phyloP scores from a whole-genome alignment of 345 rosid species.

The Hypericum androsaemum region DNA sequence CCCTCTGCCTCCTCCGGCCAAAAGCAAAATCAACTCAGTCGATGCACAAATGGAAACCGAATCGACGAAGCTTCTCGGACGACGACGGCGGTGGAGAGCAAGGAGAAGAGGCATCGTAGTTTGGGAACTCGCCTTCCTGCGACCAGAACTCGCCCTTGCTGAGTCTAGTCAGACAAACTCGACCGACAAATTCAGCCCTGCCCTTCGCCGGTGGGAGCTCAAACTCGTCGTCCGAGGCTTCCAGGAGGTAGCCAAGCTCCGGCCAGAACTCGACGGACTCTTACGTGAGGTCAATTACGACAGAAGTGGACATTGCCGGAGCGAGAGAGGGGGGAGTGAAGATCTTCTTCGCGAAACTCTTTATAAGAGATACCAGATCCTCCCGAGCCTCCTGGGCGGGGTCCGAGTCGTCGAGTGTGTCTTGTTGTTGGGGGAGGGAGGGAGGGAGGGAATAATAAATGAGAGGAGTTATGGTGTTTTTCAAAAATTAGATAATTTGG shows the following conservation, averaged over 20 bases:
- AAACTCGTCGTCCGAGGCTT: slow-evolving; percentile 24
- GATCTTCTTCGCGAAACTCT: slow-evolving; percentile 17
- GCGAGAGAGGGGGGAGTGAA: slow-evolving; percentile 6
- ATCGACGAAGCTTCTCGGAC: too few species aligned
- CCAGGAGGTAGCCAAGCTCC: slow-evolving; percentile 20
- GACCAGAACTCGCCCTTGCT: slow-evolving; percentile 30
- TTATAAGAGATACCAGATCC: slow-evolving; percentile 19
- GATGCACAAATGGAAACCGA: too few species aligned
- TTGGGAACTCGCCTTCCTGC: slow-evolving; percentile 21
- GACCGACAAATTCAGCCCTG: slow-evolving; percentile 18
- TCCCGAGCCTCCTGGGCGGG: slow-evolving; percentile 13
- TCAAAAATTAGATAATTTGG: too few species aligned
- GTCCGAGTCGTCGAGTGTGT: slow-evolving; percentile 13
- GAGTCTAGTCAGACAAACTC: slow-evolving; percentile 15
- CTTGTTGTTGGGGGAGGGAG: too few species aligned
- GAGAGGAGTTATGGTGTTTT: too few species aligned
- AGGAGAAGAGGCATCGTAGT: slow-evolving; percentile 33
- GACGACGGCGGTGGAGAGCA: too few species aligned
- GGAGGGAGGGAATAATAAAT: too few species aligned
- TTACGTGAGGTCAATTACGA: slow-evolving; percentile 16
- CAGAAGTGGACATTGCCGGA: too few species aligned
- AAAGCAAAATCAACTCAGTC: too few species aligned
- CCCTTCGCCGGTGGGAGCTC: slow-evolving; percentile 15
- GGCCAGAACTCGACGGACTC: slow-evolving; percentile 30
- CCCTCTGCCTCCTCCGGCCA: too few species aligned